phyloP scores from a whole-genome alignment of 441 rosid species.

The Kokia cookei region DNA sequence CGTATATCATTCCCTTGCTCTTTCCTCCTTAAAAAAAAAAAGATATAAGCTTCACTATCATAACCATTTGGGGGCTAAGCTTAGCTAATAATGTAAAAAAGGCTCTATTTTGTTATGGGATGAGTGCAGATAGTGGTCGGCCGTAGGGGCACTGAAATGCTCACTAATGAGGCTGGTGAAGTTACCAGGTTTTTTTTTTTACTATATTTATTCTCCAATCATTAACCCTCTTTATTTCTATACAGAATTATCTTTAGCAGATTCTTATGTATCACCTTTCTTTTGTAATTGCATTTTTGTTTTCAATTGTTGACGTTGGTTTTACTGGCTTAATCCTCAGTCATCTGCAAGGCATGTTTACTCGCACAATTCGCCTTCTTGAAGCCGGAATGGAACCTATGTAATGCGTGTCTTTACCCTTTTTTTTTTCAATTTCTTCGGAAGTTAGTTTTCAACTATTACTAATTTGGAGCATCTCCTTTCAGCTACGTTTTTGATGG shows the following conservation, averaged over 20 bases:
- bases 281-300: not conserved
- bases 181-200: conserved; percentile 59
- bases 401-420: conserved; percentile 34
- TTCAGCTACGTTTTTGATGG: conserved; percentile 95
- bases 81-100: not conserved
- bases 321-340: conserved; percentile 27
- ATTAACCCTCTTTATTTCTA: not conserved
- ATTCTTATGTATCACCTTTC: not conserved
- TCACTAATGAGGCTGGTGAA: conserved; percentile 92
- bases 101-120: conserved; percentile 9
- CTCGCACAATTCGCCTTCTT: conserved; percentile 83
- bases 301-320: conserved; percentile 4
- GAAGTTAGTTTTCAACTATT: not conserved
- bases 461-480: not conserved
- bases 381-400: conserved; percentile 97
- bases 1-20: conserved; percentile 10
- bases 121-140: conserved; percentile 82
- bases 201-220: not conserved
- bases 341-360: conserved; percentile 95
- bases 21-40: not conserved
- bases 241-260: not conserved
- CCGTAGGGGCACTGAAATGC: conserved; percentile 82
- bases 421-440: not conserved
- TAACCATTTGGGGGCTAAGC: not conserved
- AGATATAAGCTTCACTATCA: not conserved